phyloP scores from a whole-genome alignment of 306 rosid species.

The Gillenia trifoliata region DNA sequence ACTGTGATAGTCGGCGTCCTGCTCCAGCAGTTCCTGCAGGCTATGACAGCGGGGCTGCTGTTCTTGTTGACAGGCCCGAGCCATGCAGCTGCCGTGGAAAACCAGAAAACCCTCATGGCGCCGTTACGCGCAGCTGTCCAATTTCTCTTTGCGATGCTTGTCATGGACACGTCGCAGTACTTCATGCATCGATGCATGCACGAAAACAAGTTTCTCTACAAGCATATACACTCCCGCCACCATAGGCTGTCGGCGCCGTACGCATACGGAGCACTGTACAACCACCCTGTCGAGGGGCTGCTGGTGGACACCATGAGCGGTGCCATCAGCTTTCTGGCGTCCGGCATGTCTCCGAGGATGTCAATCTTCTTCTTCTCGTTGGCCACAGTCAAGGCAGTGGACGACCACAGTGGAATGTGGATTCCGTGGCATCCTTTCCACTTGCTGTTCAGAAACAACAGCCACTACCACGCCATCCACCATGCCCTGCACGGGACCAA shows the following conservation, averaged over 20 bases:
- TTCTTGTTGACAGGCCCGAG: background rate
- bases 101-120: background rate
- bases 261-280: conserved; percentile 12
- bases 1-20: background rate
- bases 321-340: background rate
- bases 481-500: conserved; percentile 82
- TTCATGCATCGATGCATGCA: conserved; percentile 92
- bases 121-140: background rate
- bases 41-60: background rate
- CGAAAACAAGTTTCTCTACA: conserved; percentile 73
- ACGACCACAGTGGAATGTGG: conserved; percentile 77
- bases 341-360: background rate
- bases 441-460: conserved; percentile 55
- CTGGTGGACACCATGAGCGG: background rate
- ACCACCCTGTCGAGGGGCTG: conserved; percentile 8
- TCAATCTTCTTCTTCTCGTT: conserved; percentile 56
- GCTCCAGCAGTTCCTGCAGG: background rate
- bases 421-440: conserved; percentile 81
- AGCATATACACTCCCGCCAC: conserved; percentile 71
- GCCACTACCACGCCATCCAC: conserved; percentile 76
- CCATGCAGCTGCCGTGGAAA: background rate
- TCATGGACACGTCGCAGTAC: conserved; percentile 87
- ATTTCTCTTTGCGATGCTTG: conserved; percentile 65
- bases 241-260: conserved; percentile 48
- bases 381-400: conserved; percentile 80